A percentile compares a stretch with the other conserved stretches of the same genome.
Evolutionary conservation across 129 eudicot genomes (phyloP).

Genomic region (Glebionis coronaria): DNA sequence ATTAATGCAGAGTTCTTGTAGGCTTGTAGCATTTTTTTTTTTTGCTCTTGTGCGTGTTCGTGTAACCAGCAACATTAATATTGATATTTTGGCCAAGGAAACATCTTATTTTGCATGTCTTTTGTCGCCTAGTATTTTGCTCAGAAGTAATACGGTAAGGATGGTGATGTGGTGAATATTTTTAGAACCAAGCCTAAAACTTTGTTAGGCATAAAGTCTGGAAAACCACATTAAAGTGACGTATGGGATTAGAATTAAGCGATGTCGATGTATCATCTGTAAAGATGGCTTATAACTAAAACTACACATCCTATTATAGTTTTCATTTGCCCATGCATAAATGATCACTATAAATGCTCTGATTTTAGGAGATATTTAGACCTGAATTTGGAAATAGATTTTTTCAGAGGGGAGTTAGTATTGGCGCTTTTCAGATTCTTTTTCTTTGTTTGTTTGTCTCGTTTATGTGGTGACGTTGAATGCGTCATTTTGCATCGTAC

Average conservation of each 20-base stretch:
- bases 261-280: background rate
- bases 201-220: background rate
- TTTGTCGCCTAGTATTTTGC: background rate
- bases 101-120: background rate
- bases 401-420: too few species aligned
- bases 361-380: background rate
- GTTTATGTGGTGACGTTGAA: too few species aligned
- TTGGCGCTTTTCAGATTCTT: too few species aligned
- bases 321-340: background rate
- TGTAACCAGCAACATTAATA: background rate
- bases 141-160: background rate
- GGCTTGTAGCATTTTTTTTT: background rate
- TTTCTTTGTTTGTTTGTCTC: too few species aligned
- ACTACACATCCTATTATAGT: background rate
- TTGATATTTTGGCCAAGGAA: background rate
- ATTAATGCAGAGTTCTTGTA: background rate
- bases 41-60: background rate
- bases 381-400: too few species aligned
- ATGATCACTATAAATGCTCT: background rate
- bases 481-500: too few species aligned
- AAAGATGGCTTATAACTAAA: background rate
- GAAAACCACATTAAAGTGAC: background rate
- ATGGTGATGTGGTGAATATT: background rate
- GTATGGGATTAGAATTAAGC: background rate
- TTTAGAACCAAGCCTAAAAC: background rate